Evolutionary conservation across 2,329 filamentous ascomycete genomes (phyloP), one percentile per base, ranked within the genome.

Genomic region (Aspergillus sp.): DNA sequence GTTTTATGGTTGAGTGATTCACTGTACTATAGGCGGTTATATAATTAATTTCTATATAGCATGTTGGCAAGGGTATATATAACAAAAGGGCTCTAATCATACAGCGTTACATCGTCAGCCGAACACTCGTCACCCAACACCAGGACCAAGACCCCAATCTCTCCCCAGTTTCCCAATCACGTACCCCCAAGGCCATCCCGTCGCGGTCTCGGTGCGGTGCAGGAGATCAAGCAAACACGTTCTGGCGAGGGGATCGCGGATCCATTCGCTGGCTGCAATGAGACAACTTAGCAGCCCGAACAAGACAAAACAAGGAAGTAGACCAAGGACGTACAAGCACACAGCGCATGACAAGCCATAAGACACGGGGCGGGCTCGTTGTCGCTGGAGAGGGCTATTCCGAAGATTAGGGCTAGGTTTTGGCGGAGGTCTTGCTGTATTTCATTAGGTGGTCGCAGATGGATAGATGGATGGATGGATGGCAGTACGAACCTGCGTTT

Each of bases 321-420:
- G 15, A n/a, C 14, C 24, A 27, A 13, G 14, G 12, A 38, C 51
- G 30, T 41, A 55, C 54, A 58, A 17, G 49, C 52, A 43, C 48
- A 52, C 4, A 58, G 40, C 11, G 52, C 51, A 30, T 58, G 51
- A 27, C 53, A 53, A 16, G 54, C 53, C 43, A 55, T 55, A 15
- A 53, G 48, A 16, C 52, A 51, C 14, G 53, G 34, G 1, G 52
- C 47, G n/a, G 51, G 51, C 15, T 56, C 52, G 24, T 57, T 51
- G 15, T 57, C 54, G 3, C 45, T 46, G 3, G 54, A 57, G 2
- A 54, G 40, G 10, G 51, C 52, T 19, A 58, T 56, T 19, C 54
- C 54, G 17, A 56, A 57, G 8, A 58, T 39, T 19, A 52, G 47
- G 12, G 45, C 42, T 2, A 58, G 40, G n/a, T 51, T 55, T 16